phyloP scores from a whole-genome alignment of 2,329 filamentous ascomycete genomes.

The Colletotrichum sp. region DNA sequence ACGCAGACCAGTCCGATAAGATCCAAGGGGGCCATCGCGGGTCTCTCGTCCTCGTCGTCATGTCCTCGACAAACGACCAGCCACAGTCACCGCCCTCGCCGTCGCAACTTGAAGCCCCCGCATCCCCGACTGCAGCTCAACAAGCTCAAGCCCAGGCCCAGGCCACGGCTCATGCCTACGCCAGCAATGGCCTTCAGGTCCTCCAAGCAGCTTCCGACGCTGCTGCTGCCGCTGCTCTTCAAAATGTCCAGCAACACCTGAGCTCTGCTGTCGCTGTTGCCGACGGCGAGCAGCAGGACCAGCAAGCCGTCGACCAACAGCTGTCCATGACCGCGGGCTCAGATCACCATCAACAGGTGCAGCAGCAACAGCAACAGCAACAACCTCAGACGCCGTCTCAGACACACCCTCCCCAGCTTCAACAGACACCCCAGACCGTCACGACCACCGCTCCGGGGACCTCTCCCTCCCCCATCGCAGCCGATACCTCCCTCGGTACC shows the following conservation, averaged over 20 bases:
- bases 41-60: neutral
- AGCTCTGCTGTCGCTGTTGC: slow-evolving; percentile 26
- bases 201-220: slow-evolving; percentile 51
- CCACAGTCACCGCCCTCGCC: neutral
- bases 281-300: slow-evolving; percentile 17
- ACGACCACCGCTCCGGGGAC: neutral
- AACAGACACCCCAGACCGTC: slow-evolving; percentile 9
- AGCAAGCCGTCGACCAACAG: neutral
- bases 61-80: slow-evolving; percentile 1
- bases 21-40: slow-evolving; percentile 1
- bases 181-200: slow-evolving; percentile 51
- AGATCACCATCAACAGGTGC: neutral
- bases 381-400: slow-evolving; percentile 10
- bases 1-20: neutral
- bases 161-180: slow-evolving; percentile 45
- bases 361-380: slow-evolving; percentile 20
- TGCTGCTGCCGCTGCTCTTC: slow-evolving; percentile 38
- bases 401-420: slow-evolving; percentile 18
- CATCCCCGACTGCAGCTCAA: neutral
- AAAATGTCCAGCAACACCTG: slow-evolving; percentile 39
- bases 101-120: neutral
- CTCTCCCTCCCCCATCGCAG: neutral
- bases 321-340: neutral
- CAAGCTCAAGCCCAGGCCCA: slow-evolving; percentile 5
- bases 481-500: neutral